Evolutionary conservation across 1,284 basidiomycete species (phyloP).

Genomic region (Trichosporon faecale): DNA sequence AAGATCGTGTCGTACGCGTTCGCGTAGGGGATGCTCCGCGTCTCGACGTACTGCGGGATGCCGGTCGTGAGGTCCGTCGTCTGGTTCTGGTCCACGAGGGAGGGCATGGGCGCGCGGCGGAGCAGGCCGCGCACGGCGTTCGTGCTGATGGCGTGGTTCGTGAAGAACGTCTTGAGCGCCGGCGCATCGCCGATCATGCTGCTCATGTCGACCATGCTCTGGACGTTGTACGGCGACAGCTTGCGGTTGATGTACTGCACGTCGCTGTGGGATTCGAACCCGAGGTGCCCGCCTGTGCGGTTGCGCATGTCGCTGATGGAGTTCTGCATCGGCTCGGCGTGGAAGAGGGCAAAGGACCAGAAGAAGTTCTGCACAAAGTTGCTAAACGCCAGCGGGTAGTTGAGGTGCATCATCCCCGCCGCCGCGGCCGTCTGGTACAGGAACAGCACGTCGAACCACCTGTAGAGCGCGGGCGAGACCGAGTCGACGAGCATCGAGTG

Average conservation of each 20-base stretch:
- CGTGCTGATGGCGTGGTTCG: constrained; percentile 1
- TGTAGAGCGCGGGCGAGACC: constrained; percentile 55
- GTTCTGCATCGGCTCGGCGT: constrained; percentile 64
- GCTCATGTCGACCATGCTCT: constrained; percentile 9
- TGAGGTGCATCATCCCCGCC: constrained; percentile 73
- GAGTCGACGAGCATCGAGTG: constrained; percentile 58
- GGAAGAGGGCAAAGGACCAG: constrained; percentile 83
- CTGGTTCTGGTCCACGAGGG: constrained; percentile 57
- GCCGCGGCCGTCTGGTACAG: constrained; percentile 78
- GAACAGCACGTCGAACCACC: constrained; percentile 73
- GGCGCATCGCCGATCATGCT: constrained; percentile 16
- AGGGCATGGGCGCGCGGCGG: constrained; percentile 60
- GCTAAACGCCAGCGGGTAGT: constrained; percentile 79
- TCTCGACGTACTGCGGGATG: constrained; percentile 74
- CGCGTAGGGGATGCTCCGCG: constrained; percentile 67
- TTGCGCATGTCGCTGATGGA: constrained; percentile 78
- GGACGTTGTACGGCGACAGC: constrained; percentile 69
- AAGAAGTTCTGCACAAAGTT: constrained; percentile 80
- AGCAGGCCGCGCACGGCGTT: constrained; percentile 17
- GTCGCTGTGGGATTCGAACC: constrained; percentile 59
- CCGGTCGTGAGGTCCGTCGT: constrained; percentile 61
- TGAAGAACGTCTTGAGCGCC: constrained; percentile 55
- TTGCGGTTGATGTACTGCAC: constrained; percentile 70
- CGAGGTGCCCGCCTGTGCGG: constrained; percentile 72
- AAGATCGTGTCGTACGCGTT: constrained; percentile 84